These are phyloP conservation scores for Chaetomiaceae sp. DNA, from an alignment of 2,329 filamentous ascomycete species.

Conservation along the genomic window DNA sequence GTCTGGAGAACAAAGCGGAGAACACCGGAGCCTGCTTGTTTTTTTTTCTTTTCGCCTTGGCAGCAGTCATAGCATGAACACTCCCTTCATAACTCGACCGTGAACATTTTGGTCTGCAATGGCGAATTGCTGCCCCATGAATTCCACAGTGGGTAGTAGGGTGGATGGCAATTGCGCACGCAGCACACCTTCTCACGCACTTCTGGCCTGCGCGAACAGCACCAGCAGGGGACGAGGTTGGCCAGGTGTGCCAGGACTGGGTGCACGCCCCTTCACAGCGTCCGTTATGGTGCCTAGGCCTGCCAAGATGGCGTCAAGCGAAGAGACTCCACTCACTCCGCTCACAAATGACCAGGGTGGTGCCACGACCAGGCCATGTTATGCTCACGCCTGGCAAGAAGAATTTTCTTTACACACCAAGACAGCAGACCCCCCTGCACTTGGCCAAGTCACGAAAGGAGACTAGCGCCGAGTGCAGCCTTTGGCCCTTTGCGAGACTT, in stretches of 20 bases:
- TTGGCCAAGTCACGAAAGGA: constrained; percentile 18
- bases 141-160: no score
- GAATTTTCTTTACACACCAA: constrained; percentile 23
- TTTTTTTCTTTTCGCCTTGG: no score
- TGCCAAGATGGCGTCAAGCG: constrained; percentile 23
- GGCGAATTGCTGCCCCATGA: background rate
- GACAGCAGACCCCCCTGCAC: constrained; percentile 20
- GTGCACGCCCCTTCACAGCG: constrained; percentile 12
- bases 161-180: constrained; percentile 15
- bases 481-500: constrained; percentile 17
- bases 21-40: background rate
- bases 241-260: constrained; percentile 1
- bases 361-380: constrained; percentile 28
- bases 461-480: constrained; percentile 27
- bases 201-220: constrained; percentile 10
- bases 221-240: no score
- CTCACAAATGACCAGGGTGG: constrained; percentile 28
- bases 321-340: constrained; percentile 20
- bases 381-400: constrained; percentile 23
- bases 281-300: constrained; percentile 3
- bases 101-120: constrained; percentile 6
- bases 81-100: constrained; percentile 6
- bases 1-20: constrained; percentile 12
- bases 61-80: constrained; percentile 17
- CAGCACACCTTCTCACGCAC: constrained; percentile 17